phyloP scores from a whole-genome alignment of 2,329 filamentous ascomycete species.

The Colletotrichum caudatum region DNA sequence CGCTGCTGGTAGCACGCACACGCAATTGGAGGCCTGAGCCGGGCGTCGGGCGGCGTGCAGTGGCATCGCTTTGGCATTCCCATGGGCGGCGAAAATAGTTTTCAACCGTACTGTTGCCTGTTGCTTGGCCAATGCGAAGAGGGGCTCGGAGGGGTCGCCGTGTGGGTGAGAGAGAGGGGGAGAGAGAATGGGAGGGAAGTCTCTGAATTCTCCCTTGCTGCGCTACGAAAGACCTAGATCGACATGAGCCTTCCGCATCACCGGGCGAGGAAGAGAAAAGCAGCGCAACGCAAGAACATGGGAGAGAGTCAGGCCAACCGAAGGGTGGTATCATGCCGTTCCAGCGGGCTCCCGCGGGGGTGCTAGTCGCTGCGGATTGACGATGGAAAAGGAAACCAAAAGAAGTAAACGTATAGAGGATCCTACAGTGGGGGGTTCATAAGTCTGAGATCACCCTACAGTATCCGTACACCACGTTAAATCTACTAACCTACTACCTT shows the following conservation, averaged over 20 bases:
- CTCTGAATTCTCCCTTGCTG: slow-evolving; percentile 30
- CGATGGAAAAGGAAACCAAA: neutral
- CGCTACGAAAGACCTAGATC: slow-evolving; percentile 40
- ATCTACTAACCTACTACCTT: too few species aligned
- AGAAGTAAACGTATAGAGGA: slow-evolving; percentile 9
- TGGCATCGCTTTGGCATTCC: slow-evolving; percentile 29
- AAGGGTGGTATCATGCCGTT: slow-evolving; percentile 20
- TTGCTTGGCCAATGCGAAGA: slow-evolving; percentile 6
- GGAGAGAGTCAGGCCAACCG: slow-evolving; percentile 28
- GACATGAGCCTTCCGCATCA: slow-evolving; percentile 30
- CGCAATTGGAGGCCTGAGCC: slow-evolving; percentile 34
- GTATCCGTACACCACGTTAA: too few species aligned
- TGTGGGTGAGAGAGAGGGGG: neutral
- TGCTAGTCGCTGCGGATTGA: slow-evolving; percentile 20
- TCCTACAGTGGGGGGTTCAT: too few species aligned
- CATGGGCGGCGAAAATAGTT: slow-evolving; percentile 17
- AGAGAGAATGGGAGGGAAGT: slow-evolving; percentile 15
- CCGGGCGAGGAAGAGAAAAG: slow-evolving; percentile 32
- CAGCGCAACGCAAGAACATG: slow-evolving; percentile 16
- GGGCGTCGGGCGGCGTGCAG: slow-evolving; percentile 18
- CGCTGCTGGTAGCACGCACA: slow-evolving; percentile 34
- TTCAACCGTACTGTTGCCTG: neutral
- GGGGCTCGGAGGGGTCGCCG: neutral
- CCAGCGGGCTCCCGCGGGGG: slow-evolving; percentile 25
- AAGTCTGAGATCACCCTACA: too few species aligned